Evolutionary conservation across 148 eudicot genomes (phyloP).

Genomic region (Silene uniflora): DNA sequence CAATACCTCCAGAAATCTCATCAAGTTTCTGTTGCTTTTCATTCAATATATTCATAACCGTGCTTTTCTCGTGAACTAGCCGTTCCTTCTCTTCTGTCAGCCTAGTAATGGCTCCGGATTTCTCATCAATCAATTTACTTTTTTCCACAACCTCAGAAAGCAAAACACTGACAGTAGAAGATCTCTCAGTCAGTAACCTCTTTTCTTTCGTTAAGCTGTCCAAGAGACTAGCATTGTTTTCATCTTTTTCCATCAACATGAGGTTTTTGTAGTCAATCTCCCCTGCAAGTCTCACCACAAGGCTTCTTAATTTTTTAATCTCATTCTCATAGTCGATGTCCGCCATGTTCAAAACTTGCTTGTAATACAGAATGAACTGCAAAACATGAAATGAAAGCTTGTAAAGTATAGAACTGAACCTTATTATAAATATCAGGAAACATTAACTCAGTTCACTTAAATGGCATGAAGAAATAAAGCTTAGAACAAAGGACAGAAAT

Average conservation of each 20-base stretch:
- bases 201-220: conserved; percentile 13
- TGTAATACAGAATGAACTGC: neutral
- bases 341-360: conserved; percentile 11
- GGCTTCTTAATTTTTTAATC: conserved; percentile 16
- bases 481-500: neutral
- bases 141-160: conserved; percentile 19
- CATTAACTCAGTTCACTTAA: neutral
- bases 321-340: conserved; percentile 15
- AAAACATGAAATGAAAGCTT: neutral
- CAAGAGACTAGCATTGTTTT: neutral
- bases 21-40: conserved; percentile 17
- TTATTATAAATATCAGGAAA: neutral
- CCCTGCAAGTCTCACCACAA: conserved; percentile 19
- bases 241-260: conserved; percentile 18
- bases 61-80: conserved; percentile 14
- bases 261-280: conserved; percentile 33
- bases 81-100: conserved; percentile 19
- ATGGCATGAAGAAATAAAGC: too few species aligned
- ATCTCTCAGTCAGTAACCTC: conserved; percentile 11
- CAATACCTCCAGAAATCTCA: conserved; percentile 15
- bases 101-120: neutral
- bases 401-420: too few species aligned
- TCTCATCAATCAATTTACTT: conserved; percentile 18
- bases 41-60: conserved; percentile 5
- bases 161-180: conserved; percentile 14